phyloP scores from a whole-genome alignment of 2,329 filamentous ascomycete genomes.

The Aspergillus neoniger region DNA sequence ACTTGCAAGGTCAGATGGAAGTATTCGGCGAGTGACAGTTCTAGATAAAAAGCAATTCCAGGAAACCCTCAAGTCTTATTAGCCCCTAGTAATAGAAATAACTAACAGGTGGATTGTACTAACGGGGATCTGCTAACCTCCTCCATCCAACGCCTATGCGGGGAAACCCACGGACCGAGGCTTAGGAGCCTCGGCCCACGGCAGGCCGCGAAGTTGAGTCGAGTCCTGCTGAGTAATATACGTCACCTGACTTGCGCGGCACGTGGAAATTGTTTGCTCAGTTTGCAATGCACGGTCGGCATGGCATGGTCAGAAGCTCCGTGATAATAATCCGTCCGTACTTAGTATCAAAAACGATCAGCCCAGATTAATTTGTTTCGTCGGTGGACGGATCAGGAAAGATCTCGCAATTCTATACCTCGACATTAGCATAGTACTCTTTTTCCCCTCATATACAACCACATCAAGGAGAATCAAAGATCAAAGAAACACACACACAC shows the following conservation, averaged over 20 bases:
- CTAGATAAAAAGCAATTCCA: background rate
- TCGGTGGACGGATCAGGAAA: slow-evolving; percentile 5
- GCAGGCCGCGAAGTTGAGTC: too few species aligned
- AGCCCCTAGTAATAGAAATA: background rate
- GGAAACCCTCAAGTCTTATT: background rate
- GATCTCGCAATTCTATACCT: background rate
- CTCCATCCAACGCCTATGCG: background rate
- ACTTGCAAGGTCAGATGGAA: too few species aligned
- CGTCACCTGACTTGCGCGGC: slow-evolving; percentile 9
- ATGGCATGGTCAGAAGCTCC: slow-evolving; percentile 8
- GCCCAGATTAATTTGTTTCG: slow-evolving; percentile 7
- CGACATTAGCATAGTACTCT: background rate
- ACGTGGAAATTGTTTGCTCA: slow-evolving; percentile 23
- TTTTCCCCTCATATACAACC: too few species aligned
- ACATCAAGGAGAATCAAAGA: background rate
- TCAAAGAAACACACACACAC: background rate
- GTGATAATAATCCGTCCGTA: slow-evolving; percentile 17
- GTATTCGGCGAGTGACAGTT: too few species aligned
- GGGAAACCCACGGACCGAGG: slow-evolving; percentile 20
- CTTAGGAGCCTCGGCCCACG: slow-evolving; percentile 17
- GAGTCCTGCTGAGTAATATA: background rate
- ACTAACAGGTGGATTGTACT: background rate
- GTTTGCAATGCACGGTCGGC: slow-evolving; percentile 17
- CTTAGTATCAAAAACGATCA: slow-evolving; percentile 6
- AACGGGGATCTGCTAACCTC: background rate